Percentiles rank a stretch among this genome's conserved stretches.
These are phyloP conservation scores for Termitomyces titanicus DNA, from an alignment of 768 basidiomycete genomes.

Conservation along the genomic window DNA sequence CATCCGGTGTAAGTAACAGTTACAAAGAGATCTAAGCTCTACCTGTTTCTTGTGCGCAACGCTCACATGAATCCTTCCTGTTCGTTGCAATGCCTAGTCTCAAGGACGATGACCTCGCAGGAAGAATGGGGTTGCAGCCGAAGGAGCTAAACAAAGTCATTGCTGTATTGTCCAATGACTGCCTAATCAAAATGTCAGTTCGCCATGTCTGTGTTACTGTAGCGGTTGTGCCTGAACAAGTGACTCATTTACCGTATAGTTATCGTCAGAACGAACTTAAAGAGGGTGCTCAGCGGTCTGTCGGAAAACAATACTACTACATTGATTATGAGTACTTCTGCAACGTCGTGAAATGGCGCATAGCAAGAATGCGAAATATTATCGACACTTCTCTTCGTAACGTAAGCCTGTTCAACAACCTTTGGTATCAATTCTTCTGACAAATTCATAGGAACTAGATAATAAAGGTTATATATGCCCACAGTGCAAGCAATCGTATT, in stretches of 20 bases:
- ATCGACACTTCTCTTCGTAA: constrained; percentile 90
- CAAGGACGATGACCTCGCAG: constrained; percentile 93
- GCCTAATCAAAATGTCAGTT: constrained; percentile 72
- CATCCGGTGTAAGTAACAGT: constrained; percentile 87
- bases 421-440: neutral
- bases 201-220: too few relatives aligned
- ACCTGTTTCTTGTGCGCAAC: constrained; percentile 13
- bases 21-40: constrained; percentile 16
- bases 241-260: constrained; percentile 31
- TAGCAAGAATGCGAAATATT: constrained; percentile 86
- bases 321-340: constrained; percentile 95
- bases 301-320: constrained; percentile 92
- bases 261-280: constrained; percentile 91
- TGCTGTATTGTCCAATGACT: constrained; percentile 74
- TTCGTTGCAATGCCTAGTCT: constrained; percentile 48
- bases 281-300: constrained; percentile 83
- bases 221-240: neutral
- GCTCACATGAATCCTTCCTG: constrained; percentile 20
- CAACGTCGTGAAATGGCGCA: constrained; percentile 97
- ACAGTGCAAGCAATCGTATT: constrained; percentile 79
- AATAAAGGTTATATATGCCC: constrained; percentile 98
- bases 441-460: constrained; percentile 74
- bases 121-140: constrained; percentile 81
- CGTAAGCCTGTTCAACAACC: constrained; percentile 39
- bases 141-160: constrained; percentile 91